Evolutionary conservation across 495 filamentous ascomycete species (phyloP).

Genomic region (Physcia stellaris): DNA sequence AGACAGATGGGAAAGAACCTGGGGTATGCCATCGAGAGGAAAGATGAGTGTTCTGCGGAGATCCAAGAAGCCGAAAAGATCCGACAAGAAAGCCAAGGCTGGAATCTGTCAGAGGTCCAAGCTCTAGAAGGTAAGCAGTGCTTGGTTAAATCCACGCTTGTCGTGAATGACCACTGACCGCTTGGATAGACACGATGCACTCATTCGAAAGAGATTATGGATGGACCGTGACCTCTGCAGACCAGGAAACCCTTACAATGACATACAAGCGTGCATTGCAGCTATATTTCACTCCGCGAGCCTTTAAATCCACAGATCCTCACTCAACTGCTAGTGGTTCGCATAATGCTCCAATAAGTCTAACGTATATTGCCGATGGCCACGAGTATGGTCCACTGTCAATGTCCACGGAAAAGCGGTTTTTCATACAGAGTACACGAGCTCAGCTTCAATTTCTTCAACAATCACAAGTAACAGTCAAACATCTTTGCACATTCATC

Average conservation of each 20-base stretch:
- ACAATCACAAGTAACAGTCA: slow-evolving; percentile 34
- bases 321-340: slow-evolving; percentile 7
- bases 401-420: slow-evolving; percentile 43
- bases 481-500: slow-evolving; percentile 40
- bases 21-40: slow-evolving; percentile 44
- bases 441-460: slow-evolving; percentile 39
- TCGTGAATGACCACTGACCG: slow-evolving; percentile 4
- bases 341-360: slow-evolving; percentile 31
- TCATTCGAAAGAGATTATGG: slow-evolving; percentile 55
- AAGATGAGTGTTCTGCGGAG: slow-evolving; percentile 52
- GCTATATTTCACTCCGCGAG: slow-evolving; percentile 55
- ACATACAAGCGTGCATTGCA: slow-evolving; percentile 66
- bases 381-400: slow-evolving; percentile 20
- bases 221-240: slow-evolving; percentile 61
- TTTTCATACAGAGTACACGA: slow-evolving; percentile 54
- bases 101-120: slow-evolving; percentile 66
- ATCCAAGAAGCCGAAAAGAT: slow-evolving; percentile 76
- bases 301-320: slow-evolving; percentile 31
- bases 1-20: slow-evolving; percentile 48
- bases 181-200: slow-evolving; percentile 45
- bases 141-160: no score
- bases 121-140: slow-evolving; percentile 60
- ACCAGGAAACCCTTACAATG: slow-evolving; percentile 52
- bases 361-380: slow-evolving; percentile 31
- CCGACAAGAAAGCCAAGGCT: slow-evolving; percentile 76